These are phyloP conservation scores for Helicostylum pulchrum DNA, from an alignment of 192 early-diverging fungal species.

Conservation along the genomic window DNA sequence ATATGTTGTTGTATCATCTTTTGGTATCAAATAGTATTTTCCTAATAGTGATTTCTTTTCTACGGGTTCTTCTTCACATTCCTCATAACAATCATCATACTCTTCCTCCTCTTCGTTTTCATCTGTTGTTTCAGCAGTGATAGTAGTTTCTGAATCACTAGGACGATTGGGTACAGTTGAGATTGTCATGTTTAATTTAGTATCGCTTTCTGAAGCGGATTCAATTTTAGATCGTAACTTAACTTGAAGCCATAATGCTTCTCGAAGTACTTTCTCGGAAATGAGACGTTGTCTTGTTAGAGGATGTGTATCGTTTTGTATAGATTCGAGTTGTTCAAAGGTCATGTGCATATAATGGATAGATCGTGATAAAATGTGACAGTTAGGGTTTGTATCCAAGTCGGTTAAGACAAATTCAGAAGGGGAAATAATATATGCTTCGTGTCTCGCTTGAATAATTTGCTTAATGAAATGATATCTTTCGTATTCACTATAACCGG, in stretches of 20 bases:
- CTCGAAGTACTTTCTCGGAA: slow-evolving; percentile 34
- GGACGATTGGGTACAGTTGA: neutral
- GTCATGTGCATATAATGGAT: slow-evolving; percentile 58
- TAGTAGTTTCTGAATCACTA: too few relatives aligned
- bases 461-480: slow-evolving; percentile 43
- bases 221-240: slow-evolving; percentile 46
- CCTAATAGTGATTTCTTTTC: neutral
- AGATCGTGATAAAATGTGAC: slow-evolving; percentile 33
- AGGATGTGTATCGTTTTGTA: slow-evolving; percentile 40
- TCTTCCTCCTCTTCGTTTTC: neutral
- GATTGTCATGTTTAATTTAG: slow-evolving; percentile 25
- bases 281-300: slow-evolving; percentile 32
- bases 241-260: slow-evolving; percentile 54
- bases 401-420: neutral
- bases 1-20: slow-evolving; percentile 34
- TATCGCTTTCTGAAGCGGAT: slow-evolving; percentile 32
- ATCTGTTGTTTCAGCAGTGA: neutral
- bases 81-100: too few relatives aligned
- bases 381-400: neutral
- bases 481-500: slow-evolving; percentile 44
- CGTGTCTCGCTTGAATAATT: slow-evolving; percentile 7
- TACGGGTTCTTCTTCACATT: too few relatives aligned
- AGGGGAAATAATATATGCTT: neutral
- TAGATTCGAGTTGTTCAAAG: slow-evolving; percentile 45
- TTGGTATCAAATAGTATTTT: slow-evolving; percentile 25